Base-by-base conservation (phyloP, 148 eudicot species). In the Bassia scoparia region DNA sequence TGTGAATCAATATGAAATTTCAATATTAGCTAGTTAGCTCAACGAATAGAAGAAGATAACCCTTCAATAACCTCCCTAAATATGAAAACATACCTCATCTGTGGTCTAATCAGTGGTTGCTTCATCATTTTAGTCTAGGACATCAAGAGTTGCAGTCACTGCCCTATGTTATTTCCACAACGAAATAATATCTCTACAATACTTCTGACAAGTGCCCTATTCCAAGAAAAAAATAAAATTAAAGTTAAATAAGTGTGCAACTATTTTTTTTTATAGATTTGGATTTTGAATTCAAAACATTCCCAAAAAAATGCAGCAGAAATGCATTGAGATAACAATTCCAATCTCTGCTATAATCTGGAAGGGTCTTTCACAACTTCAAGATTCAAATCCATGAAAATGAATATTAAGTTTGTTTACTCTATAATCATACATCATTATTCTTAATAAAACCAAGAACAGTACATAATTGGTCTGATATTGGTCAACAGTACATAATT, bases 181-280 rank as follows among this genome's bases (percentile, higher is more conserved):
- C 87, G 78, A 81, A 95, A 89, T 65, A 95, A 80, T 66, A 95
- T 89, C 80, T 95, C 98, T 26, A 79, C 82, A 89, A 95, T 88
- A 76, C 96, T 81, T 81, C 83, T 89, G 61, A 95, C 88, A 80
- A 95, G 86, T 54, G 98, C 98, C 82, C 98, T 95, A 60, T 66
- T 59, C 3, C 21, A 49, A 24, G 46, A 73, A 26, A 50, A n/a
- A n/a, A n/a, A n/a, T n/a, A n/a, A n/a, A n/a, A n/a, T n/a, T n/a
- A n/a, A n/a, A n/a, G n/a, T n/a, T n/a, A 69, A 62, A 33, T 53
- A 67, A 61, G 60, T 12, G 56, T 56, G 77, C 13, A n/a, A n/a
- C n/a, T 16, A 43, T 7, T 29, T 38, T 53, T 24, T n/a, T n/a
- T n/a, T n/a, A n/a, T n/a, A n/a, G n/a, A n/a, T 29, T 33, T 26